phyloP scores from a whole-genome alignment of 352 stramenopile genomes.

The Phytophthora crassamura region DNA sequence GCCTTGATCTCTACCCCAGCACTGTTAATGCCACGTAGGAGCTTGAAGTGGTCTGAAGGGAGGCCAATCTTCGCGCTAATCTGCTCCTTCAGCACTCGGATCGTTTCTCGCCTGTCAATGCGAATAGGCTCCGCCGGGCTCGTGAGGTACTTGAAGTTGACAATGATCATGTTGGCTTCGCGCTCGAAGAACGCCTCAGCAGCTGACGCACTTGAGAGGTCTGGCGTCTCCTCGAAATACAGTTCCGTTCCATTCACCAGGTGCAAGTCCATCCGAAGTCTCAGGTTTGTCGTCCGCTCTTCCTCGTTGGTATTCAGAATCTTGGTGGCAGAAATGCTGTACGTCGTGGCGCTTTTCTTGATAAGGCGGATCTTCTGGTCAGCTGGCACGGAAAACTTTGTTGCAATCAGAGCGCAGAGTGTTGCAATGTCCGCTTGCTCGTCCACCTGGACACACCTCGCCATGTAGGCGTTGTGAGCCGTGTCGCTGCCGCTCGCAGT shows the following conservation, averaged over 20 bases:
- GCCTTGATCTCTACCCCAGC: constrained; percentile 84
- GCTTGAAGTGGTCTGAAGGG: constrained; percentile 67
- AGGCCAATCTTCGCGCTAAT: constrained; percentile 61
- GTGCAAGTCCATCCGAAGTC: constrained; percentile 68
- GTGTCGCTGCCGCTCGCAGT: constrained; percentile 14
- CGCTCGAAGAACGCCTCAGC: constrained; percentile 76
- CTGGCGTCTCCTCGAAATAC: constrained; percentile 73
- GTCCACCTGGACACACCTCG: constrained; percentile 68
- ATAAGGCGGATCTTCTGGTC: constrained; percentile 62
- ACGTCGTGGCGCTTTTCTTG: constrained; percentile 72
- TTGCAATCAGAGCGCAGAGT: constrained; percentile 52
- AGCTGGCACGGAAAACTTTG: constrained; percentile 59
- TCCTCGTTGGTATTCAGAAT: constrained; percentile 67
- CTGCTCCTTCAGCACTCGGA: constrained; percentile 61
- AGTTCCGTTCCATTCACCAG: constrained; percentile 75
- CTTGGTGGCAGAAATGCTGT: constrained; percentile 69
- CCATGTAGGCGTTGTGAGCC: constrained; percentile 33
- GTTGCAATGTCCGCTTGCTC: constrained; percentile 62
- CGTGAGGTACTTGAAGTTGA: constrained; percentile 76
- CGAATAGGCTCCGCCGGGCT: constrained; percentile 53
- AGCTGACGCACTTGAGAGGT: constrained; percentile 51
- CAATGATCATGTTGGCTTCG: constrained; percentile 79
- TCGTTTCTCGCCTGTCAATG: constrained; percentile 79
- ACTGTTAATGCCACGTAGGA: constrained; percentile 74
- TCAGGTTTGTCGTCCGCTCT: constrained; percentile 45